Evolutionary conservation across 345 rosid species (phyloP), one percentile per base, ranked within the genome.

Genomic region (Arabidopsis arenosa): DNA sequence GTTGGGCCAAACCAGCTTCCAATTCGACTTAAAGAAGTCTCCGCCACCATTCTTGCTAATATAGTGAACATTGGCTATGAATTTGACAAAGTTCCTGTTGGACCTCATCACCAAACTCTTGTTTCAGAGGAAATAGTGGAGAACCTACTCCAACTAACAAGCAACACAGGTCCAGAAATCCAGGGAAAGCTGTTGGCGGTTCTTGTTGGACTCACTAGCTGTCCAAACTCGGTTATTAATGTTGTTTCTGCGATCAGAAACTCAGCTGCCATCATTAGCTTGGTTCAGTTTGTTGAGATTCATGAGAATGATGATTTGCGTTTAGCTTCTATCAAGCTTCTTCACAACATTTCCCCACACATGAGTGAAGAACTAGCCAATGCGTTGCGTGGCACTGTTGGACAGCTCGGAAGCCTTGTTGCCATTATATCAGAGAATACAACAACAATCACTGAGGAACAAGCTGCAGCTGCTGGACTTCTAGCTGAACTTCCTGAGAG

Each of bases 91-190:
- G 84, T 90, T 17, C 57, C 80, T 21, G 90, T 95, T 60, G 96
- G 97, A 69, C 63, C 88, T 35, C 84, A 89, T 60, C 84, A 87
- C 76, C 91, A 86, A 78, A 92, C 97, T 47, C 85, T 95, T 63
- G 92, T 95, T 64, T 90, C 99, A 4, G 97, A 92, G 74, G 92
- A 86, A 35, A 80, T 85, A 23, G 86, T 95, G 40, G 91, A 90
- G 63, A 90, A 84, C 37, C 84, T 95, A 5, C 99, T 95, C 58
- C 93, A 87, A 44, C 83, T 95, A 23, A 92, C 92, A 44, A 95
- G 96, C 86, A 90, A 95, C 85, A 95, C 99, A 0, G 99, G 97
- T 80, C 99, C 99, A 52, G 88, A 91, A 7, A 90, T 95, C 56
- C 97, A 89, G 76, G 90, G 97, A 75, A 90, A 95, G 68, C 96